phyloP scores from a whole-genome alignment of 73 alveolate genomes.

The Tetrahymena borealis region DNA sequence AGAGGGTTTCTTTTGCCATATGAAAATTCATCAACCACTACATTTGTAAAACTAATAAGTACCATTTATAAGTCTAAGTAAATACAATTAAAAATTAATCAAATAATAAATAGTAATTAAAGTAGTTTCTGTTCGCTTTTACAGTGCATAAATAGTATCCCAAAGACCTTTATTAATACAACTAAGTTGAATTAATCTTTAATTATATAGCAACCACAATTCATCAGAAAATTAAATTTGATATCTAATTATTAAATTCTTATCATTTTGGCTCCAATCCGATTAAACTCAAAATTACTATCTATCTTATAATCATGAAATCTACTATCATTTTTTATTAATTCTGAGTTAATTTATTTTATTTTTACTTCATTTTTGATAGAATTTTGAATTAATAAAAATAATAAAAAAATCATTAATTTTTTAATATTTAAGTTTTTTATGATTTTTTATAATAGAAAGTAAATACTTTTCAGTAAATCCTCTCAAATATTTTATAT shows the following conservation, averaged over 20 bases:
- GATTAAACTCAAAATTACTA: not conserved
- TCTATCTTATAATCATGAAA: not conserved
- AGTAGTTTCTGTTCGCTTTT: not conserved
- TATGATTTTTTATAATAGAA: too few relatives aligned
- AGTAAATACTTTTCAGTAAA: too few relatives aligned
- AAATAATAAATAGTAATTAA: not conserved
- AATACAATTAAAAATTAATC: not conserved
- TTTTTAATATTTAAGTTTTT: too few relatives aligned
- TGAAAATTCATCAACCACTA: constrained; percentile 33
- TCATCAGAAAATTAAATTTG: not conserved
- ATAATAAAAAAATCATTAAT: too few relatives aligned
- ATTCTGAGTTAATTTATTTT: not conserved
- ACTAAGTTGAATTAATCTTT: too few relatives aligned
- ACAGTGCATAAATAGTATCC: too few relatives aligned
- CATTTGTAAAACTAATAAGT: constrained; percentile 23
- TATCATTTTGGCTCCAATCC: not conserved
- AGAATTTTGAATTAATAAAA: too few relatives aligned
- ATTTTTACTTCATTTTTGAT: not conserved
- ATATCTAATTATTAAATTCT: not conserved
- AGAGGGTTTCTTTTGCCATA: constrained; percentile 38
- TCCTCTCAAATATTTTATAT: too few relatives aligned
- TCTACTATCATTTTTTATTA: not conserved
- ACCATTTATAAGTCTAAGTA: not conserved
- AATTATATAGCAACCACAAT: too few relatives aligned
- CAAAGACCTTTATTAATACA: too few relatives aligned